Conservation (phyloP, 495 filamentous ascomycete species). For the Gamarada debralockiae region DNA sequence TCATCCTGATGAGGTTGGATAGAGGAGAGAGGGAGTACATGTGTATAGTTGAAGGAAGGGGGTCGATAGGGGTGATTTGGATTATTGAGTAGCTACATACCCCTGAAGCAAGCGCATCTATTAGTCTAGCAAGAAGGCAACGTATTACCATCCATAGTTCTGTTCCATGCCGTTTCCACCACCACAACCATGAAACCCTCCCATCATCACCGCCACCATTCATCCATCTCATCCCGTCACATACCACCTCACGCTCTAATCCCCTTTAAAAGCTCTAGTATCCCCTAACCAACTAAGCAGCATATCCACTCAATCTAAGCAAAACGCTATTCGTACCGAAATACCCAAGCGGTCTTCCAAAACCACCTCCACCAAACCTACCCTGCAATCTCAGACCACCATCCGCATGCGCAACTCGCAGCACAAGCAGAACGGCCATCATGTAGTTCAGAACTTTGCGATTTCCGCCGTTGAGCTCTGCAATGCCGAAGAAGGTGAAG, state of each 20-base stretch:
- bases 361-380: constrained; percentile 7
- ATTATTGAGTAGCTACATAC: neutral
- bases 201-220: neutral
- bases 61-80: neutral
- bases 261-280: constrained; percentile 26
- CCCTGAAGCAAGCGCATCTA: no score
- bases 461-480: constrained; percentile 50
- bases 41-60: neutral
- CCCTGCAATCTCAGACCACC: constrained; percentile 18
- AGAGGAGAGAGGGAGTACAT: neutral
- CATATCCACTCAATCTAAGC: constrained; percentile 21
- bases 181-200: no score
- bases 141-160: no score
- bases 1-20: constrained; percentile 19
- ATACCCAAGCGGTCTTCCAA: constrained; percentile 24
- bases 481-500: constrained; percentile 52
- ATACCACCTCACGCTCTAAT: neutral
- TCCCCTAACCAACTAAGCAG: constrained; percentile 20
- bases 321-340: constrained; percentile 18
- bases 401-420: constrained; percentile 19
- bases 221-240: neutral
- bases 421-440: constrained; percentile 13
- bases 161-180: no score
- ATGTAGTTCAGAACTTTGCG: constrained; percentile 20
- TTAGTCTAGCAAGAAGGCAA: no score